Evolutionary conservation across 768 basidiomycete genomes (phyloP), one percentile per base, ranked within the genome.

Genomic region (Tylopilus felleus): DNA sequence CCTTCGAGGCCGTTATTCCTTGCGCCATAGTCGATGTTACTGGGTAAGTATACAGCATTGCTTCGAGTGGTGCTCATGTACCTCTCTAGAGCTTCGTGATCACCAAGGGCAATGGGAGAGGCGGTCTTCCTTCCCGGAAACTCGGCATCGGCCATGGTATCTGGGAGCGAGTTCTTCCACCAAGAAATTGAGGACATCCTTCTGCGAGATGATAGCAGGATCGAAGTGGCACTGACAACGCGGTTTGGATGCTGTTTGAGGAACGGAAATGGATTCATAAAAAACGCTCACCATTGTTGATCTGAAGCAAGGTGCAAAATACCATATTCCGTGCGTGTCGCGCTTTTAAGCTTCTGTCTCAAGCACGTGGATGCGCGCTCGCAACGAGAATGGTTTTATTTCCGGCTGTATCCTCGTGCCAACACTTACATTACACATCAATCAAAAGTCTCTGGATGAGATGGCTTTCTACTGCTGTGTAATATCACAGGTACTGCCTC

Each of bases 11-110:
- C 84, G 58, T 85, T 86, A 41, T 84, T 85, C 36, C 70, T 71
- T 1, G 83, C 83, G 2, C 88, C 74, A 60, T 87, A 87, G 36
- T 84, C 80, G 33, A 86, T 70, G 58, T 89, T 88, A 63, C 80
- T 83, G 0, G 85, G 86, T 0, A 89, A 70, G 65, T 88, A 89
- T 1, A 80, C 81, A 0, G 85, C 85, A 47, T 77, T 77, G 44
- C 77, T 73, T 10, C 86, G 72, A 0, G 73, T 79, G 0, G 79
- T 77, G 8, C 65, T 68, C 78, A 80, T 83, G 64, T 89, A 86
- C 21, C 79, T 74, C 40, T 76, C 64, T 25, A 86, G 70, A 4
- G 84, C 82, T 10, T 81, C 81, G 9, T 71, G 73, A 60, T 88
- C 86, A 56, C 86, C 77, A 23, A 86, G 74, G 2, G 78, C 79